phyloP scores from a whole-genome alignment of 441 rosid species.

The Euphorbia celastroides region DNA sequence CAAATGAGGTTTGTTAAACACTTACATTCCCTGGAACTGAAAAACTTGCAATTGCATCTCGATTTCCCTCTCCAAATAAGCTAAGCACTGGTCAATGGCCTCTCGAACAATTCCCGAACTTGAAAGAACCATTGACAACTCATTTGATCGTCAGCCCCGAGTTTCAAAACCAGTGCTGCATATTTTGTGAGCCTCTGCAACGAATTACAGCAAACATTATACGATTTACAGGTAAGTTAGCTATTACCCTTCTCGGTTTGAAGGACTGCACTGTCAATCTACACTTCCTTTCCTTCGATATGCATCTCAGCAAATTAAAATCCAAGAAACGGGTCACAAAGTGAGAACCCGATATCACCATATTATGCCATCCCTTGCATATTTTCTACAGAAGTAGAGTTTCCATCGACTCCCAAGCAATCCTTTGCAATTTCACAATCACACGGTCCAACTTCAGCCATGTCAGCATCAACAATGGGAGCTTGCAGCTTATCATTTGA shows the following conservation, averaged over 20 bases:
- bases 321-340: conserved; percentile 19
- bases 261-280: conserved; percentile 23
- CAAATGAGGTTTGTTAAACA: not conserved
- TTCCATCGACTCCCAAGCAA: conserved; percentile 14
- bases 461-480: conserved; percentile 16
- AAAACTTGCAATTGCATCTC: not conserved
- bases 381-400: conserved; percentile 10
- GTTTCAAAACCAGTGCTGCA: conserved; percentile 11
- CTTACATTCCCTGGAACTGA: not conserved
- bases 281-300: conserved; percentile 15
- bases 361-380: conserved; percentile 8
- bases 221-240: conserved; percentile 33
- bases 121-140: not conserved
- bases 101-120: not conserved
- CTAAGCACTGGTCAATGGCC: conserved; percentile 10
- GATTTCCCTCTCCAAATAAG: conserved; percentile 9
- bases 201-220: conserved; percentile 25
- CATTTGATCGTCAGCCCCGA: conserved; percentile 3
- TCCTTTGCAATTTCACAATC: conserved; percentile 13
- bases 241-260: conserved; percentile 22
- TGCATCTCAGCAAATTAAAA: too few species aligned
- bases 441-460: conserved; percentile 16
- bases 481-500: conserved; percentile 23
- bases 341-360: conserved; percentile 25
- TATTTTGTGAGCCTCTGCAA: conserved; percentile 19